Percentiles rank a stretch among this genome's conserved stretches.
These are phyloP conservation scores for Syncephalastrum sp. DNA, from an alignment of 371 early-diverging fungal species.

Conservation along the genomic window DNA sequence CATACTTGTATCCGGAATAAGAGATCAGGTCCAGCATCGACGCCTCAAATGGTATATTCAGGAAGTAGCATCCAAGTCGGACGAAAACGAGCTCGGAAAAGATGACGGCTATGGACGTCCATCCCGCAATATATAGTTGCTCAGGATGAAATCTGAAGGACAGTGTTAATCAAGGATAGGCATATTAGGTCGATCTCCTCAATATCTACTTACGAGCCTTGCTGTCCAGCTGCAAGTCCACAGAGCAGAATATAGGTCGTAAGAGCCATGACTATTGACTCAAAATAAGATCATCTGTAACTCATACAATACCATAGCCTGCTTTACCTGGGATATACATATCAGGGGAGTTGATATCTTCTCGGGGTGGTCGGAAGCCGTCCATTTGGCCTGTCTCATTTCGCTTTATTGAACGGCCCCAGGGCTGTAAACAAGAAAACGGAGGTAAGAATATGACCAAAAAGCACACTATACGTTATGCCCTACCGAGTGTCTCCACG, in stretches of 20 bases:
- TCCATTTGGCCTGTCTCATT: conserved; percentile 86
- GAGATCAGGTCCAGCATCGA: conserved; percentile 86
- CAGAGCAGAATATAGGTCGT: conserved; percentile 92
- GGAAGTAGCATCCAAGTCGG: conserved; percentile 85
- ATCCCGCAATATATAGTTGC: conserved; percentile 84
- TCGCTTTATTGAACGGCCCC: conserved; percentile 78
- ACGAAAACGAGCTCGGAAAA: conserved; percentile 80
- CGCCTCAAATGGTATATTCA: conserved; percentile 86
- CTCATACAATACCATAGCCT: background rate
- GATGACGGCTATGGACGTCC: conserved; percentile 82
- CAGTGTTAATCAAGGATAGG: background rate
- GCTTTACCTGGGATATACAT: conserved; percentile 90
- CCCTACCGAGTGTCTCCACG: conserved; percentile 88
- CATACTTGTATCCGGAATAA: conserved; percentile 97
- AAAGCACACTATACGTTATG: conserved; percentile 24
- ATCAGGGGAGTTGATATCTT: conserved; percentile 95
- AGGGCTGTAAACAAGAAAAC: conserved; percentile 46
- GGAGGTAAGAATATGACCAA: background rate
- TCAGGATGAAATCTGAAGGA: conserved; percentile 84
- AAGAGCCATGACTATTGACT: conserved; percentile 77
- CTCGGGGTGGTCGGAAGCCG: conserved; percentile 85
- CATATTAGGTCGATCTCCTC: no score
- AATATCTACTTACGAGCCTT: conserved; percentile 45
- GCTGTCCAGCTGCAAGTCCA: conserved; percentile 74
- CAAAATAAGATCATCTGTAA: background rate